phyloP scores from a whole-genome alignment of 2,329 filamentous ascomycete species.

The Cadophora luteo-olivacea region DNA sequence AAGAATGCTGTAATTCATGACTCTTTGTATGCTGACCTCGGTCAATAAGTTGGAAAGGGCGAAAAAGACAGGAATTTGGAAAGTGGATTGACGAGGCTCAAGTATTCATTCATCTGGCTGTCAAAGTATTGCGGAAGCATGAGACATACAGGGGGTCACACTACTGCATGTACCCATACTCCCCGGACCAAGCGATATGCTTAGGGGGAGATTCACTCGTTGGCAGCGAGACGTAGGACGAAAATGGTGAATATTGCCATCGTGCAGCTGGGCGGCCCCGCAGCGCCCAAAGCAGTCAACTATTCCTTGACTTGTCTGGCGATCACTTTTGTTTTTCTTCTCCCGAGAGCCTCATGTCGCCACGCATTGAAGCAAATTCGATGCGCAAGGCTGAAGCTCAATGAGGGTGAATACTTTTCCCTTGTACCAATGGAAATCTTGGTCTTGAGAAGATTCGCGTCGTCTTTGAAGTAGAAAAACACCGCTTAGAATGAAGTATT shows the following conservation, averaged over 20 bases:
- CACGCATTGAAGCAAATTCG: neutral
- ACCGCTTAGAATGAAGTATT: neutral
- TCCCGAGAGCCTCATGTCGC: neutral
- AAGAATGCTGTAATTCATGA: neutral
- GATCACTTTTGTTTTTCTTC: neutral
- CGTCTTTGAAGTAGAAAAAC: neutral
- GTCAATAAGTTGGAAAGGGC: neutral
- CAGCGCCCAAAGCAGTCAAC: neutral
- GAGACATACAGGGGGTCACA: neutral
- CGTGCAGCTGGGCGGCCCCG: neutral
- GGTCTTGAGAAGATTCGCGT: neutral
- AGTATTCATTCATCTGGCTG: neutral
- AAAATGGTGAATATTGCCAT: neutral
- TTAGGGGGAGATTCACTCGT: neutral
- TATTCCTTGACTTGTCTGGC: neutral
- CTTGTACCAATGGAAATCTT: neutral
- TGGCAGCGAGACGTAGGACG: neutral
- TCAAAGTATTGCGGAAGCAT: neutral
- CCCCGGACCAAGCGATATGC: neutral
- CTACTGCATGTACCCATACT: neutral
- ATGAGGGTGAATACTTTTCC: neutral
- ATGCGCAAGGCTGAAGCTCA: neutral
- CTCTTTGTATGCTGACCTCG: neutral
- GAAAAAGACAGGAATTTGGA: neutral
- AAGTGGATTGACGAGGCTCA: neutral